Percentiles rank a stretch among this genome's conserved stretches.
phyloP scores from a whole-genome alignment of 805 yeast genomes.

The Pichia nakasei region DNA sequence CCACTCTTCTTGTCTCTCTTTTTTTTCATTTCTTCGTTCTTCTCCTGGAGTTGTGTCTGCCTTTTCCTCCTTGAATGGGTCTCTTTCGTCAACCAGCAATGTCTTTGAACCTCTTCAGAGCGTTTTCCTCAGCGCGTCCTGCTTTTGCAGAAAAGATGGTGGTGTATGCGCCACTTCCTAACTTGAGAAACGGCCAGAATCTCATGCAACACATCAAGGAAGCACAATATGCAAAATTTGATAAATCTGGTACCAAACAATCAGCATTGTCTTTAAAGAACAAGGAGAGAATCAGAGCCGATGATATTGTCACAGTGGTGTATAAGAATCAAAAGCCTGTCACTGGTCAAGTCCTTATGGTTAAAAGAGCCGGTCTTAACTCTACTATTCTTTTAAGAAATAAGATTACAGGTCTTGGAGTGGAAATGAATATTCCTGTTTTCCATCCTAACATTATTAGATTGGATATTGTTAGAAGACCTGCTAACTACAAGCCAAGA shows the following conservation, averaged over 20 bases:
- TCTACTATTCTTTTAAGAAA: slow-evolving; percentile 77
- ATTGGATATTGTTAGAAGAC: slow-evolving; percentile 71
- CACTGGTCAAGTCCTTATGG: slow-evolving; percentile 70
- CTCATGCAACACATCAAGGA: slow-evolving; percentile 38
- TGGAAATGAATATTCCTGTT: slow-evolving; percentile 72
- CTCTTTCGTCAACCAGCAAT: no score
- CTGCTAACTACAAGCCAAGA: slow-evolving; percentile 63
- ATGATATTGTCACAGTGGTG: slow-evolving; percentile 72
- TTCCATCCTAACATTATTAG: slow-evolving; percentile 71
- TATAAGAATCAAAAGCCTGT: slow-evolving; percentile 60
- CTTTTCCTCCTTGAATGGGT: no score
- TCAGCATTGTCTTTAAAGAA: slow-evolving; percentile 39
- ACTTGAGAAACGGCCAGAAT: slow-evolving; percentile 37
- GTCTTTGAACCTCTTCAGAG: neutral
- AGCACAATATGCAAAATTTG: slow-evolving; percentile 50
- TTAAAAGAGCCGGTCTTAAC: slow-evolving; percentile 63
- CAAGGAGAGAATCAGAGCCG: slow-evolving; percentile 55
- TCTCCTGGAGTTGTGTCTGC: no score
- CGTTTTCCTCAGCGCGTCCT: slow-evolving; percentile 3
- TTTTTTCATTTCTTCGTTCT: no score
- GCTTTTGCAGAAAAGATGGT: slow-evolving; percentile 15
- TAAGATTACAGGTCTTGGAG: slow-evolving; percentile 73
- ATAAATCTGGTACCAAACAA: slow-evolving; percentile 63
- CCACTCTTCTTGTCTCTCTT: no score
- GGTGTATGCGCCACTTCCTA: slow-evolving; percentile 44